Base-by-base conservation (phyloP, 106 monocot genomes). In the Xerophyta viscosa region DNA sequence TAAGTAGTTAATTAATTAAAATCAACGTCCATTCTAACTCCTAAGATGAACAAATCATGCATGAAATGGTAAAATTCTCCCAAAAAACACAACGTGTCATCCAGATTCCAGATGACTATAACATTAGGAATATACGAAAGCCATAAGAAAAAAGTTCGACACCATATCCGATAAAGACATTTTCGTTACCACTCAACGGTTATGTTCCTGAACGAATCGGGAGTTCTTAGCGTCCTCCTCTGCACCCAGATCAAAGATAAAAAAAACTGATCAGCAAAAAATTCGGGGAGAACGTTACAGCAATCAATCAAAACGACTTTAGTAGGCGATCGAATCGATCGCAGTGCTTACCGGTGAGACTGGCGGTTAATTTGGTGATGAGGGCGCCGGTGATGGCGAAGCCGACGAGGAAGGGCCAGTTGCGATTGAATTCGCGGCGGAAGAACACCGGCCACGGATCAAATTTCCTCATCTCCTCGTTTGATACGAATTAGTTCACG, bases 381-480 rank as follows among this genome's bases (percentile, higher is more conserved):
- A 73, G 46, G 64, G 31, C 54, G 24, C 79, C 79, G 59, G 79
- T 79, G 56, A 79, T 25, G 49, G 79, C 79, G 65, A 79, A 73
- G 3, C 73, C 79, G 8, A 56, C 69, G 23, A 79, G 69, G 64
- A 79, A 79, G 18, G 79, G 79, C 79, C 79, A 79, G 65, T 61
- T 73, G 18, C 79, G 44, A 27, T 27, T 50, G 27, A 36, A 73
- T 49, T 79, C 79, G 28, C 79, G 45, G 61, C 46, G 58, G 73
- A 73, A 73, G 69, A 79, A 79, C 64, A 79, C 65, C 20, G 72
- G 73, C 79, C 79, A 73, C 11, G 79, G 79, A 73, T 79, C 79
- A 37, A 79, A 79, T 49, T 60, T 64, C 65, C 56, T 79, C 79
- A 79, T 79, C 58, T 41, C 39, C 27, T 15, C 47, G 26, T 29